Evolutionary conservation across 768 basidiomycete genomes (phyloP).

Genomic region (Boletus reticulatus): DNA sequence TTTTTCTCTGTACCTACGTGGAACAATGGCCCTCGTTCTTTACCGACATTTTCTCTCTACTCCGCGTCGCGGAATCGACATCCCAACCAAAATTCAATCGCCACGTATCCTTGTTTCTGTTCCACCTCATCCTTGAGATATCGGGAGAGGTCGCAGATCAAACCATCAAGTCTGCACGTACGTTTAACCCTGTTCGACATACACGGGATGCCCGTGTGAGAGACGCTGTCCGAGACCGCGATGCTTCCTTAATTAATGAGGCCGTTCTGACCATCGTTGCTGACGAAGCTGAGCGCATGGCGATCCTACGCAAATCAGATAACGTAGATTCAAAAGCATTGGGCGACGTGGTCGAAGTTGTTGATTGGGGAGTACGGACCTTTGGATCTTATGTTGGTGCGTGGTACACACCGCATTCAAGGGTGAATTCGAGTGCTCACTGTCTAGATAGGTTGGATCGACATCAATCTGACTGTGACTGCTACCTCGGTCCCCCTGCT

Average conservation of each 20-base stretch:
- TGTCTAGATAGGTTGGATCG: slow-evolving; percentile 82
- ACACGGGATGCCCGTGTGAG: slow-evolving; percentile 80
- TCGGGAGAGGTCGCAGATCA: slow-evolving; percentile 98
- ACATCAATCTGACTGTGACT: slow-evolving; percentile 94
- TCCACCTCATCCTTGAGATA: slow-evolving; percentile 91
- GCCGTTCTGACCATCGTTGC: slow-evolving; percentile 82
- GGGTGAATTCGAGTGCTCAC: neutral
- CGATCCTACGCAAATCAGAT: slow-evolving; percentile 45
- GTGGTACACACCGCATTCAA: slow-evolving; percentile 32
- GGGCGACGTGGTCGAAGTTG: slow-evolving; percentile 66
- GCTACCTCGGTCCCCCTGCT: slow-evolving; percentile 83
- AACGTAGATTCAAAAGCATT: slow-evolving; percentile 48
- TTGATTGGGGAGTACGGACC: slow-evolving; percentile 90
- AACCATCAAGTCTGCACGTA: slow-evolving; percentile 83
- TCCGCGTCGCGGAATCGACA: slow-evolving; percentile 57
- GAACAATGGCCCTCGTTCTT: slow-evolving; percentile 88
- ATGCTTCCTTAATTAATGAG: slow-evolving; percentile 83
- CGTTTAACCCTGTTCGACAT: slow-evolving; percentile 68
- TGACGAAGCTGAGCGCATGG: slow-evolving; percentile 63
- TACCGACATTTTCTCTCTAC: slow-evolving; percentile 69
- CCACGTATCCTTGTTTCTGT: slow-evolving; percentile 84
- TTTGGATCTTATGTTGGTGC: slow-evolving; percentile 92
- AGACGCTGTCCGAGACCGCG: slow-evolving; percentile 86
- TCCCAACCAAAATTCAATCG: slow-evolving; percentile 67
- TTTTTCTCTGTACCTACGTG: slow-evolving; percentile 86